Conservation (phyloP, 352 stramenopile genomes). For the Lagenidium sp. region DNA sequence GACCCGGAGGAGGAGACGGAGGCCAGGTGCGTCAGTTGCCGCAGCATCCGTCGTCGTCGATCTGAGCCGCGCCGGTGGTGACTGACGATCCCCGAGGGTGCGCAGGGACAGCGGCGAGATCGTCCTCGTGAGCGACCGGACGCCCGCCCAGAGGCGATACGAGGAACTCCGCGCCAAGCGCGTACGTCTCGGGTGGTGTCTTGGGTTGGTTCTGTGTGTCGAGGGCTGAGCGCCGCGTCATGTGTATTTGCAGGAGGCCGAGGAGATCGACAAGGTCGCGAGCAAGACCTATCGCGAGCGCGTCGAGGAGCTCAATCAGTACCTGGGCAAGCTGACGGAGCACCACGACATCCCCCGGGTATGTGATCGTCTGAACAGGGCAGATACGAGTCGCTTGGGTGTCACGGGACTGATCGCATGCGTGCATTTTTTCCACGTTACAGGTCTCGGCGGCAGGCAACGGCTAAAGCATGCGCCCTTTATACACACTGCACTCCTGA, state of each 20-base stretch:
- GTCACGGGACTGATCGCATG: too few relatives aligned
- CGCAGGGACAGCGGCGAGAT: slow-evolving; percentile 12
- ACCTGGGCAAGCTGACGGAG: slow-evolving; percentile 93
- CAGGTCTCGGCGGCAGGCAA: slow-evolving; percentile 87
- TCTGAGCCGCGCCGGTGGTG: background rate
- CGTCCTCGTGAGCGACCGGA: slow-evolving; percentile 41
- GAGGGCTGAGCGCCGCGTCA: background rate
- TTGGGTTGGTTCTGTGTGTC: background rate
- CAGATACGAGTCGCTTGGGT: too few relatives aligned
- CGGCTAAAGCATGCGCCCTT: slow-evolving; percentile 56
- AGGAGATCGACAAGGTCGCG: slow-evolving; percentile 78
- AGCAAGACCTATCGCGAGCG: slow-evolving; percentile 87
- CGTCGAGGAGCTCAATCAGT: slow-evolving; percentile 96
- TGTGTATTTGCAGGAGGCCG: slow-evolving; percentile 46
- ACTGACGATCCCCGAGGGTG: background rate
- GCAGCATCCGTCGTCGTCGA: too few relatives aligned
- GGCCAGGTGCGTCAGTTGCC: slow-evolving; percentile 4
- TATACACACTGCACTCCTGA: too few relatives aligned
- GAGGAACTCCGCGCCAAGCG: slow-evolving; percentile 73
- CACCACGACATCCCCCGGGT: slow-evolving; percentile 97
- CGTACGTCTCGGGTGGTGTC: slow-evolving; percentile 20
- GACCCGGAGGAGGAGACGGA: slow-evolving; percentile 1
- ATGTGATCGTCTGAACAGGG: slow-evolving; percentile 13
- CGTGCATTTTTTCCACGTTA: background rate
- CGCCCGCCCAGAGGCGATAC: slow-evolving; percentile 66